Conservation (phyloP, 2,329 filamentous ascomycete species). For the Penicillium aurantiogriseum region DNA sequence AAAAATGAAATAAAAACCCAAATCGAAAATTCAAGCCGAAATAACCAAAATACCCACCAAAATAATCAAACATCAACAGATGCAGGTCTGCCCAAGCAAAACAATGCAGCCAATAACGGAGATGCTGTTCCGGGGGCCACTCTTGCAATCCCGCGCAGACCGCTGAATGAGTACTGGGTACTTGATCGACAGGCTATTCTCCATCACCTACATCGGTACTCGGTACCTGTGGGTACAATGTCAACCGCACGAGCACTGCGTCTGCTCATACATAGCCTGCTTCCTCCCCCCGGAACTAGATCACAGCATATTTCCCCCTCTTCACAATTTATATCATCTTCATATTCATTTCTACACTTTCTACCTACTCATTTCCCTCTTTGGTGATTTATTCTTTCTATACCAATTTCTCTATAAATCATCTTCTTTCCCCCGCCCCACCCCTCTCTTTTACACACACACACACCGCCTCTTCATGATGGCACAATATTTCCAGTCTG, state of each 20-base stretch:
- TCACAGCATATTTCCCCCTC: constrained; percentile 7
- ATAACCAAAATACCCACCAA: not conserved
- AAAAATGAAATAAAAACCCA: not conserved
- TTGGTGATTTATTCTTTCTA: constrained; percentile 9
- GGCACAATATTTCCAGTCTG: constrained; percentile 47
- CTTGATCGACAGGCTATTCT: constrained; percentile 12
- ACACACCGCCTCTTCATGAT: constrained; percentile 34
- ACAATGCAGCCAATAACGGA: constrained; percentile 65
- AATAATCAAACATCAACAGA: constrained; percentile 9
- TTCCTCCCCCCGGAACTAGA: constrained; percentile 7
- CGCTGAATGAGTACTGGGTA: constrained; percentile 16
- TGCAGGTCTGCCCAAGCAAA: constrained; percentile 55
- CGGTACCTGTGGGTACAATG: constrained; percentile 11
- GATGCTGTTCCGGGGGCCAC: constrained; percentile 1
- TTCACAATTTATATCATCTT: constrained; percentile 6
- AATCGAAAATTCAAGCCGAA: not conserved
- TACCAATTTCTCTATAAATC: constrained; percentile 4
- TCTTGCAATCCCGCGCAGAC: constrained; percentile 17
- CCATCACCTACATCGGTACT: constrained; percentile 3
- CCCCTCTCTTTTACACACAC: constrained; percentile 1
- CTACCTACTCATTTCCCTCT: constrained; percentile 1
- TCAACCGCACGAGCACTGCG: constrained; percentile 11
- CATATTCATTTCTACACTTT: constrained; percentile 2
- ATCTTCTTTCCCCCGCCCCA: constrained; percentile 9
- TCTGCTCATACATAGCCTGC: constrained; percentile 9